Percentiles rank a stretch among this genome's conserved stretches.
Conservation (phyloP, 257 asterid species). For the Solanum appendiculatum region DNA sequence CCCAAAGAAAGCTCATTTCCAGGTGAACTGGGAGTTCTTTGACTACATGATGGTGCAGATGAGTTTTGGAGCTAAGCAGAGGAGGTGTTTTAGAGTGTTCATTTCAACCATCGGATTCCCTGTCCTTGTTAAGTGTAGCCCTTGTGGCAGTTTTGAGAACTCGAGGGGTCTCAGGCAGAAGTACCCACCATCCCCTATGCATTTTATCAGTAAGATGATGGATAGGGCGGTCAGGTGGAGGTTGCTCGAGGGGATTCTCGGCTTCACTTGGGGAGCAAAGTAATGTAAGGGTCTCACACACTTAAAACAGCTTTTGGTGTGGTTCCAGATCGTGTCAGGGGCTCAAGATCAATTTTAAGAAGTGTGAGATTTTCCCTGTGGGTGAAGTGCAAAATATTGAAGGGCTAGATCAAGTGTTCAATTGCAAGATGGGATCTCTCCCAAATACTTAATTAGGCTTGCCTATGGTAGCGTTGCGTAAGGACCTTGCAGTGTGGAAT, state of each 20-base stretch:
- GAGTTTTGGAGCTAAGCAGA: not conserved
- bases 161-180: not conserved
- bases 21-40: not conserved
- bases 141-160: not conserved
- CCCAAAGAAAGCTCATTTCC: not conserved
- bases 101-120: not conserved
- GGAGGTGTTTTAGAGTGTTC: not conserved
- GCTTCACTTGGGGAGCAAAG: not conserved
- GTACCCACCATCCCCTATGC: not conserved
- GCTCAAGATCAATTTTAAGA: not conserved
- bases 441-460: not conserved
- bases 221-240: not conserved
- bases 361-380: not conserved
- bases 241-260: not conserved
- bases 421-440: not conserved
- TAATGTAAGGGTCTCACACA: not conserved
- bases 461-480: not conserved
- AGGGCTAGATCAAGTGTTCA: not conserved
- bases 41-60: not conserved
- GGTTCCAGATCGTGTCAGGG: not conserved
- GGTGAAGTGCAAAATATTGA: not conserved
- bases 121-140: not conserved
- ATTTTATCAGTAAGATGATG: not conserved
- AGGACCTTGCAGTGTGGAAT: not conserved
- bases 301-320: not conserved